Conservation (phyloP, 441 rosid genomes). For the Mallotus repandus region DNA sequence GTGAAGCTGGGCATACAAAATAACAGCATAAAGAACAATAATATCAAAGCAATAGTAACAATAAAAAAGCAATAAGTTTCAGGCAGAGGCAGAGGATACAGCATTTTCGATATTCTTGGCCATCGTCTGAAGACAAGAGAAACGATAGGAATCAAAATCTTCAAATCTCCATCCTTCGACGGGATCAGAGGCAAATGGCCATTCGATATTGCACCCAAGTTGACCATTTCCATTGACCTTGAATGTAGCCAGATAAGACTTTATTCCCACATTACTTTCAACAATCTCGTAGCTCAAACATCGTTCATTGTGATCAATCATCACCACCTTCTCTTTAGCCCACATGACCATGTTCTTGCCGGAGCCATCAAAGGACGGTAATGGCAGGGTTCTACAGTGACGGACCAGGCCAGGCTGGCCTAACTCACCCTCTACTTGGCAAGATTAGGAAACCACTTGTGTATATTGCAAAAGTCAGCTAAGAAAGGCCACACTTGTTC, state of each 20-base stretch:
- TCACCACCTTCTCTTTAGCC: conserved; percentile 52
- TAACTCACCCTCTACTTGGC: conserved; percentile 43
- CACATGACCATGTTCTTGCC: conserved; percentile 27
- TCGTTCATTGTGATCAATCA: conserved; percentile 39
- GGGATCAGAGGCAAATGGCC: conserved; percentile 57
- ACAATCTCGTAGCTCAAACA: conserved; percentile 51
- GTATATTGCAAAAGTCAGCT: conserved; percentile 35
- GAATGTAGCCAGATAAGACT: conserved; percentile 42
- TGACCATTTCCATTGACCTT: conserved; percentile 23
- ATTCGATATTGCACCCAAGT: conserved; percentile 47
- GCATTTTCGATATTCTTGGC: conserved; percentile 33
- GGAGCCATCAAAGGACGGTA: conserved; percentile 1
- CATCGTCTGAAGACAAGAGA: conserved; percentile 36
- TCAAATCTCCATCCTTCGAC: conserved; percentile 45
- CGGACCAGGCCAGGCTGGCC: conserved; percentile 57
- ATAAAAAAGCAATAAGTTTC: not conserved
- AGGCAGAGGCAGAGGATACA: not conserved
- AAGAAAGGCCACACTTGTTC: too few species aligned
- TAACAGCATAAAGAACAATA: too few species aligned
- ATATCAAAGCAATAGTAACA: not conserved
- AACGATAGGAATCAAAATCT: conserved; percentile 34
- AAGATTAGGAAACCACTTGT: conserved; percentile 42
- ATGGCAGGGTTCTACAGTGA: conserved; percentile 28
- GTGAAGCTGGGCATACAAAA: too few species aligned
- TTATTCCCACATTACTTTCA: conserved; percentile 52